These are phyloP conservation scores for Mikania micrantha DNA, from an alignment of 129 eudicot species.

Conservation along the genomic window DNA sequence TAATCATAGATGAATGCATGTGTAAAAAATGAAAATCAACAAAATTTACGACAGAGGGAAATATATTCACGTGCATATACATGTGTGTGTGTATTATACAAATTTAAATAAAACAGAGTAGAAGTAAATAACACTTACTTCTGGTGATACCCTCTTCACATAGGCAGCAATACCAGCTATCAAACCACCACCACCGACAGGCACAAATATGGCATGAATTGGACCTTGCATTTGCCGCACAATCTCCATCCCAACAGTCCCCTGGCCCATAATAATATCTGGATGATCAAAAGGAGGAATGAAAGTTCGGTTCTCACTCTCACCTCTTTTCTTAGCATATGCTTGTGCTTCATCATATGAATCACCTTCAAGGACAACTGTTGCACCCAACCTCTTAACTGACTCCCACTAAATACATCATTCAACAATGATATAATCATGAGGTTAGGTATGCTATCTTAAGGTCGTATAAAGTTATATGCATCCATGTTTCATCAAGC, in stretches of 20 bases:
- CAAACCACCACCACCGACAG: slow-evolving; percentile 98
- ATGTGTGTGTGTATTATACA: background rate
- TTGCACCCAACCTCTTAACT: slow-evolving; percentile 85
- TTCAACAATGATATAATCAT: background rate
- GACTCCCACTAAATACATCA: slow-evolving; percentile 67
- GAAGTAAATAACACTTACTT: slow-evolving; percentile 29
- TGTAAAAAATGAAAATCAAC: background rate
- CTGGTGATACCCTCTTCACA: slow-evolving; percentile 83
- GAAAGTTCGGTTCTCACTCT: slow-evolving; percentile 68
- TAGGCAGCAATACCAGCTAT: slow-evolving; percentile 98
- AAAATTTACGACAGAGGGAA: background rate
- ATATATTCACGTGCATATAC: no score
- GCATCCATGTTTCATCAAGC: slow-evolving; percentile 1
- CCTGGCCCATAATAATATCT: slow-evolving; percentile 88
- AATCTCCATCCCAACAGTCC: slow-evolving; percentile 96
- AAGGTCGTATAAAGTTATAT: background rate
- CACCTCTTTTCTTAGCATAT: slow-evolving; percentile 63
- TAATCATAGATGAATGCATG: background rate
- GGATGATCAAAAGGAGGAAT: slow-evolving; percentile 96
- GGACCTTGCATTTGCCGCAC: slow-evolving; percentile 79
- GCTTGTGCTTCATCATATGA: slow-evolving; percentile 95
- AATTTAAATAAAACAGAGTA: background rate
- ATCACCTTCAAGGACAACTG: slow-evolving; percentile 92
- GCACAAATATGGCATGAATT: slow-evolving; percentile 91
- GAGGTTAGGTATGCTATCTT: slow-evolving; percentile 2